Percentiles rank a stretch among this genome's conserved stretches.
Evolutionary conservation across 352 stramenopile species (phyloP).

Genomic region (Thraustochytrium sp.): DNA sequence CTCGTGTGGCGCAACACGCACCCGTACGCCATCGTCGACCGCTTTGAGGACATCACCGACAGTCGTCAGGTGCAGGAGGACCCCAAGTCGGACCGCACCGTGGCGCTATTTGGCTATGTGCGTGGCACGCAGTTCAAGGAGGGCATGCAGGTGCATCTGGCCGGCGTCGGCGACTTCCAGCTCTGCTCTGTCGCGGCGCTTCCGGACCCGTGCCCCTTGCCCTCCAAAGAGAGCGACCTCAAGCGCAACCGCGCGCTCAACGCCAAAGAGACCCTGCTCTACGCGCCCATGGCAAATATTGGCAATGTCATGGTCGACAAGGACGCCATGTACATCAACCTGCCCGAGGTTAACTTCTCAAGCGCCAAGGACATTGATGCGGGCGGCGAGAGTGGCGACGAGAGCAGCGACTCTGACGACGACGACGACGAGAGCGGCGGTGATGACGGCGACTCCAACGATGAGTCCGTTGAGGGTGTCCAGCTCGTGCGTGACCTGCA

Average conservation of each 20-base stretch:
- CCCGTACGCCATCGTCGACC: slow-evolving; percentile 95
- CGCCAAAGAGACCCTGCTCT: slow-evolving; percentile 89
- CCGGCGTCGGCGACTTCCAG: slow-evolving; percentile 93
- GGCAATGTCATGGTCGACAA: slow-evolving; percentile 97
- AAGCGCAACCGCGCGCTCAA: slow-evolving; percentile 58
- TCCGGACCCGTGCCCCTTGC: slow-evolving; percentile 91
- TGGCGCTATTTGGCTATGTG: slow-evolving; percentile 92
- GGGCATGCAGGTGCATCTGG: slow-evolving; percentile 83
- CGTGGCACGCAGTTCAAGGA: slow-evolving; percentile 95
- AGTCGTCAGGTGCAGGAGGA: slow-evolving; percentile 87
- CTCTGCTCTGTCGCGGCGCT: slow-evolving; percentile 70
- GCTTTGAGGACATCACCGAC: slow-evolving; percentile 91
- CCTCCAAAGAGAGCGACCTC: slow-evolving; percentile 65
- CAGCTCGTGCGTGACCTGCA: slow-evolving; percentile 92
- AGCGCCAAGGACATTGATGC: slow-evolving; percentile 32
- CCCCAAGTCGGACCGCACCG: slow-evolving; percentile 75
- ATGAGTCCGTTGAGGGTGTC: slow-evolving; percentile 66
- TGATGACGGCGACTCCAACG: slow-evolving; percentile 57
- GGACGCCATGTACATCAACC: slow-evolving; percentile 85
- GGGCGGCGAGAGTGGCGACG: slow-evolving; percentile 13
- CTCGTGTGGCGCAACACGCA: slow-evolving; percentile 98
- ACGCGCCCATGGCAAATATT: slow-evolving; percentile 87
- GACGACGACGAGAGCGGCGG: slow-evolving; percentile 48
- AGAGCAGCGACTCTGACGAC: slow-evolving; percentile 45
- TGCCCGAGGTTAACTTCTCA: slow-evolving; percentile 48